Evolutionary conservation across 2,329 filamentous ascomycete species (phyloP), one percentile per base, ranked within the genome.

Genomic region (Zelopaecilomyces penicillatus): DNA sequence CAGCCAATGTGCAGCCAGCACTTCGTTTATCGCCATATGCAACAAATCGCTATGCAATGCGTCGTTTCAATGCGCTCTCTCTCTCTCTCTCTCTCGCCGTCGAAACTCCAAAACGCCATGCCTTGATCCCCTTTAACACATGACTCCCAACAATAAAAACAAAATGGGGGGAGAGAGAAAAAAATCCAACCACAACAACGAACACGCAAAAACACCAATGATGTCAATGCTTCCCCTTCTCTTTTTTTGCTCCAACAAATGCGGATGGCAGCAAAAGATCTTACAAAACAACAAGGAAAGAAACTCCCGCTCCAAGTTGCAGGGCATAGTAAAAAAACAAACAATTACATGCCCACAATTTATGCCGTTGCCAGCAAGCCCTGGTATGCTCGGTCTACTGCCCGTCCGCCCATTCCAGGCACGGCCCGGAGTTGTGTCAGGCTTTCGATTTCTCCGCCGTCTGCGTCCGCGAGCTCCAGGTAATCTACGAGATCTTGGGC

Each of bases 401-500:
- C 72, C 38, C 71, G 67, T 9, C 70, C 73, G 2, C 77, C 77
- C 63, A 82, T 70, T 5, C 78, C 78, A 2, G 77, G 78, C 9
- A 81, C 63, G 6, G 65, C 62, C 44, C 70, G 65, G 54, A 82
- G 58, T 57, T 82, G 70, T 33, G 65, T 64, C 49, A 82, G 54
- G 12, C 61, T 73, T 51, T 64, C 65, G 32, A 82, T 70, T 26
- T 56, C 57, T 1, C 64, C 63, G 5, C 67, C 67, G 30, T 70
- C 65, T 6, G 57, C 59, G n/a, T 50, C 54, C 47, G 67, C 63
- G 19, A 69, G 54, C 37, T 73, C 71, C n/a, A 82, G 58, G 50
- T 73, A 73, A 41, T 78, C 73, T 5, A 82, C 71, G 31, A 82
- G 59, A 50, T 80, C 78, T 36, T 69, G 66, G 0, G 85, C 85